Evolutionary conservation across 2,329 filamentous ascomycete genomes (phyloP).

Genomic region (Colletotrichum gloeosporioides): DNA sequence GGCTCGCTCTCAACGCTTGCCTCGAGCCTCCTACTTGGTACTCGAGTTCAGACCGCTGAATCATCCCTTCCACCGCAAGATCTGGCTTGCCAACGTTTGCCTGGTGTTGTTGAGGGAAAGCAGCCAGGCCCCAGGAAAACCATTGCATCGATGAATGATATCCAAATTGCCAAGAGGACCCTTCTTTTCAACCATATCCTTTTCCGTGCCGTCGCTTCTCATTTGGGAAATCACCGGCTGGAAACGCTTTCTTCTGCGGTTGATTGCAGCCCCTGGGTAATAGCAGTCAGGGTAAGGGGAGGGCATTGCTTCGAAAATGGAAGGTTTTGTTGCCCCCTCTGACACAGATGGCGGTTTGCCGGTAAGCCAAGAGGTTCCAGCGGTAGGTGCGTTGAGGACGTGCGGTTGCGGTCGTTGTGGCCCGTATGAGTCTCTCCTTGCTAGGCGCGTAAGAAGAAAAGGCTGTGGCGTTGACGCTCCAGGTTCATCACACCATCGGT

Average conservation of each 20-base stretch:
- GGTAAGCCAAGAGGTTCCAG: not conserved
- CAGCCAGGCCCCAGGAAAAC: not conserved
- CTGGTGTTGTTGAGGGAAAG: not conserved
- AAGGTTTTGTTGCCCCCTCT: not conserved
- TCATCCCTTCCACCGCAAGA: not conserved
- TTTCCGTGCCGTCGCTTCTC: not conserved
- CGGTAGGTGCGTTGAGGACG: not conserved
- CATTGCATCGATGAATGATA: not conserved
- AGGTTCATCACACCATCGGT: conserved; percentile 10
- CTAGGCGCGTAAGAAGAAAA: not conserved
- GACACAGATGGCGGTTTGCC: not conserved
- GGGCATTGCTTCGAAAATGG: not conserved
- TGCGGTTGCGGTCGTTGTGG: not conserved
- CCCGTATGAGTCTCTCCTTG: not conserved
- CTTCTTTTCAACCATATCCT: conserved; percentile 12
- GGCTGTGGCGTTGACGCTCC: conserved; percentile 4
- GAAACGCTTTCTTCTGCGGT: conserved; percentile 7
- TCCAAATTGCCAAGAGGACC: conserved; percentile 2
- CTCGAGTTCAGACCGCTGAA: not conserved
- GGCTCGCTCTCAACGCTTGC: not conserved
- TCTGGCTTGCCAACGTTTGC: not conserved
- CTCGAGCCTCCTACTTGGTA: not conserved
- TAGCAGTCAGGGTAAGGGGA: not conserved
- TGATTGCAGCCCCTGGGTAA: not conserved
- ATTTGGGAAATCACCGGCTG: not conserved